Evolutionary conservation across 148 eudicot genomes (phyloP).

Genomic region (Cornus kousa): DNA sequence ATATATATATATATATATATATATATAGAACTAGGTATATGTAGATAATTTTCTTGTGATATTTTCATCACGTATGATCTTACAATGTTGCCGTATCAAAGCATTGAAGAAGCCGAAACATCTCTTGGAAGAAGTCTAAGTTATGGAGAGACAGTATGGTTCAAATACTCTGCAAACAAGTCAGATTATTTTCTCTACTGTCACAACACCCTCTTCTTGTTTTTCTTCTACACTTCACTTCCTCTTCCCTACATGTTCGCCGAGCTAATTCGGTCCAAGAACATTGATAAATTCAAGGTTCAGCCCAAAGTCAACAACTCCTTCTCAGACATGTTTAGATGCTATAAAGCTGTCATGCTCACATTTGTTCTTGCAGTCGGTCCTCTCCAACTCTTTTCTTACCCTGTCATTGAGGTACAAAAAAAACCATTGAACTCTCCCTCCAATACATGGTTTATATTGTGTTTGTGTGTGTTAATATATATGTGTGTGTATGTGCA

Average conservation of each 20-base stretch:
- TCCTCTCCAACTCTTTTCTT: constrained; percentile 72
- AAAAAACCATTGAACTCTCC: neutral
- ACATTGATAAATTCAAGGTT: constrained; percentile 54
- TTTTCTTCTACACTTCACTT: constrained; percentile 44
- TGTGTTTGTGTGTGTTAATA: neutral
- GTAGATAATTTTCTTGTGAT: neutral
- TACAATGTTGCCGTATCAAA: constrained; percentile 61
- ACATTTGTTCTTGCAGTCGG: constrained; percentile 57
- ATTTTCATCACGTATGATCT: neutral
- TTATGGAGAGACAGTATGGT: constrained; percentile 60
- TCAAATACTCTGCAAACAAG: constrained; percentile 61
- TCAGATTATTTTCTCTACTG: constrained; percentile 62
- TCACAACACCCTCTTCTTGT: constrained; percentile 64
- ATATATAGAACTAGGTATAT: neutral
- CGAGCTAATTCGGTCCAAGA: constrained; percentile 45
- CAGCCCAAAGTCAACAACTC: constrained; percentile 58
- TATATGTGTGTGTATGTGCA: neutral
- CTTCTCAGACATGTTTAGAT: constrained; percentile 43
- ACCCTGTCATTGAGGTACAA: constrained; percentile 58
- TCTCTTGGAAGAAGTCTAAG: constrained; percentile 54
- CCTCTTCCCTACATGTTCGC: constrained; percentile 49
- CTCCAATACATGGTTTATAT: neutral
- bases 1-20: too few relatives aligned
- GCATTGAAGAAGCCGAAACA: constrained; percentile 42
- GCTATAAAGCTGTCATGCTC: constrained; percentile 55